Conservation (phyloP, 129 eudicot species). For the Scalesia atractyloides region DNA sequence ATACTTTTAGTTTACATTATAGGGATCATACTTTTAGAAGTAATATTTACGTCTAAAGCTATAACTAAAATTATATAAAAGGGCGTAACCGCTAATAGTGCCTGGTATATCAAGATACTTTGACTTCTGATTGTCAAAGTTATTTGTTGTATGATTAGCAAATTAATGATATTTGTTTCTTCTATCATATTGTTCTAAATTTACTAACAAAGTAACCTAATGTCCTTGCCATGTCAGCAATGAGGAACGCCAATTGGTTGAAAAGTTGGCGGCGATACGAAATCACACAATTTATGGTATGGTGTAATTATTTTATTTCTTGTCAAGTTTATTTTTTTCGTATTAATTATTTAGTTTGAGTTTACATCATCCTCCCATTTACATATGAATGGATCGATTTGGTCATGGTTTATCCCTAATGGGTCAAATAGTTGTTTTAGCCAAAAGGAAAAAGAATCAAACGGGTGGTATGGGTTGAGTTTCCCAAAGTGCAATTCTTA, state of each 20-base stretch:
- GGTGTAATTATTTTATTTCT: not conserved
- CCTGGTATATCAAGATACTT: not conserved
- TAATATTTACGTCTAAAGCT: not conserved
- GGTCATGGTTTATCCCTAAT: constrained; percentile 1
- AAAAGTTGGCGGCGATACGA: constrained; percentile 64
- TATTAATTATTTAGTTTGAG: not conserved
- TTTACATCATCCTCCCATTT: not conserved
- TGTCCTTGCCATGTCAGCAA: constrained; percentile 46
- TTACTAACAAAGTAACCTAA: constrained; percentile 7
- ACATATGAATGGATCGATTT: not conserved
- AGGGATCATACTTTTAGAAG: not conserved
- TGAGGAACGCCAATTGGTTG: constrained; percentile 65
- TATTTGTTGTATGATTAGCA: not conserved
- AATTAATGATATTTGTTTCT: not conserved
- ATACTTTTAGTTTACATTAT: not conserved
- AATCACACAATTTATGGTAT: constrained; percentile 40
- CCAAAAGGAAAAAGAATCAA: not conserved
- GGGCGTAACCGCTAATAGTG: not conserved
- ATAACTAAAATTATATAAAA: not conserved
- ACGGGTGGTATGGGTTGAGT: not conserved
- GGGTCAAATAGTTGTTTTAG: not conserved
- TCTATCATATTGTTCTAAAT: constrained; percentile 5
- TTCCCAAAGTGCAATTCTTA: not conserved
- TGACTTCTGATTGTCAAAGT: constrained; percentile 13
- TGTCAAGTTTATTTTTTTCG: not conserved